Percentiles rank a stretch among this genome's conserved stretches.
These are phyloP conservation scores for Aspergillus quadricinctus DNA, from an alignment of 2,329 filamentous ascomycete genomes.

Conservation along the genomic window DNA sequence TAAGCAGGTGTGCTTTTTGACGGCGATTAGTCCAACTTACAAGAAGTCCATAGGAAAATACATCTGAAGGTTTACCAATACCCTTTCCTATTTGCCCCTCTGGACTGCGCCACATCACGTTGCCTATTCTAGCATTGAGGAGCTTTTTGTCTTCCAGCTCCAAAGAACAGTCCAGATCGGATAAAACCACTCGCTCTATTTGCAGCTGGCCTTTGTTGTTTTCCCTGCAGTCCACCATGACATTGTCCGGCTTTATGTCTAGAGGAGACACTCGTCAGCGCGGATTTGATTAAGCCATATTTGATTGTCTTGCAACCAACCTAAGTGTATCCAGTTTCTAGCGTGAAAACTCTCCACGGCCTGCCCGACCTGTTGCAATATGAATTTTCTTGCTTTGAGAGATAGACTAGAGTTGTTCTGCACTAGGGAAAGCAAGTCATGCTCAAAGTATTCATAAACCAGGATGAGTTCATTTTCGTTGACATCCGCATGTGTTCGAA, in stretches of 20 bases:
- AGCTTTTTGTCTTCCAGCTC: background rate
- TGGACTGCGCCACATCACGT: background rate
- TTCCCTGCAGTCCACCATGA: background rate
- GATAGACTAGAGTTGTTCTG: background rate
- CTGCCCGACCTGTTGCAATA: background rate
- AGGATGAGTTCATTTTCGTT: background rate
- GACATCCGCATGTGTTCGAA: background rate
- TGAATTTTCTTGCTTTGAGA: background rate
- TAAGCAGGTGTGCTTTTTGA: background rate
- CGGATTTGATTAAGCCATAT: background rate
- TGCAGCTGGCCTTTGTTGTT: background rate
- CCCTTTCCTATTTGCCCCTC: background rate
- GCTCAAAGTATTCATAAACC: background rate
- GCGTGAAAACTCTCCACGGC: background rate
- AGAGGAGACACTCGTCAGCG: background rate
- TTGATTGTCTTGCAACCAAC: background rate
- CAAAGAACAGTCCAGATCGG: background rate
- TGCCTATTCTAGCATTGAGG: background rate
- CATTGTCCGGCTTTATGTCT: background rate
- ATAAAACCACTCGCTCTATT: background rate
- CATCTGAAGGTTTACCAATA: background rate
- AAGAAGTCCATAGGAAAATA: background rate
- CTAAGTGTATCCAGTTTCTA: background rate
- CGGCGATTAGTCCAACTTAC: background rate
- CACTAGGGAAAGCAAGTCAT: background rate